Conservation (phyloP, 768 basidiomycete species). For the Phlebiopsis flavidoalba region DNA sequence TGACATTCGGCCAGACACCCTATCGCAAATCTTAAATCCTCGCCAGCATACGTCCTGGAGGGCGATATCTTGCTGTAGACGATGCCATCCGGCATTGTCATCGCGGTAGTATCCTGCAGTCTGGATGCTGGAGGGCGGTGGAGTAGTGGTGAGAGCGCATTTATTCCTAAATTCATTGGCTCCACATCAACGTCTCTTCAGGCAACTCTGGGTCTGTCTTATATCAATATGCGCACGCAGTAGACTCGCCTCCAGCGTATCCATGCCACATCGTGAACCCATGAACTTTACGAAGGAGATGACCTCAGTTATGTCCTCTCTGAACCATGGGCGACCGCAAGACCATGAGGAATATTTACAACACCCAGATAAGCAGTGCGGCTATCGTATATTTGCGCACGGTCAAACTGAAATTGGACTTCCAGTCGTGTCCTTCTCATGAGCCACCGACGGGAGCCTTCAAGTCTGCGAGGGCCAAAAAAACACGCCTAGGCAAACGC, state of each 20-base stretch:
- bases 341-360: slow-evolving; percentile 77
- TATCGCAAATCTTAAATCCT: slow-evolving; percentile 86
- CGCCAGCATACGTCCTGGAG: slow-evolving; percentile 79
- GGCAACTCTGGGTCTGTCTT: slow-evolving; percentile 77
- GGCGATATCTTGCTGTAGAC: slow-evolving; percentile 86
- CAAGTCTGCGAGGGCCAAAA: slow-evolving; percentile 72
- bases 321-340: slow-evolving; percentile 93
- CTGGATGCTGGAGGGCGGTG: slow-evolving; percentile 88
- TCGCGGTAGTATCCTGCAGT: slow-evolving; percentile 79
- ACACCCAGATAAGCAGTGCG: slow-evolving; percentile 45
- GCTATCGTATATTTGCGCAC: not conserved
- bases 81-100: slow-evolving; percentile 87
- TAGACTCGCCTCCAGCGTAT: slow-evolving; percentile 91
- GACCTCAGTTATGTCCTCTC: slow-evolving; percentile 51
- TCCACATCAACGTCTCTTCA: slow-evolving; percentile 27
- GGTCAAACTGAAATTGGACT: slow-evolving; percentile 8
- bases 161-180: not conserved
- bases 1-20: slow-evolving; percentile 79
- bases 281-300: slow-evolving; percentile 79
- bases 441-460: slow-evolving; percentile 54
- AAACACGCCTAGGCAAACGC: slow-evolving; percentile 67
- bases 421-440: slow-evolving; percentile 52
- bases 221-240: slow-evolving; percentile 83
- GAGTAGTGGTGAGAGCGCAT: slow-evolving; percentile 10
- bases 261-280: slow-evolving; percentile 66